Percentiles rank a stretch among this genome's conserved stretches.
Conservation (phyloP, 768 basidiomycete species). For the Kwoniella mangroviensis region DNA sequence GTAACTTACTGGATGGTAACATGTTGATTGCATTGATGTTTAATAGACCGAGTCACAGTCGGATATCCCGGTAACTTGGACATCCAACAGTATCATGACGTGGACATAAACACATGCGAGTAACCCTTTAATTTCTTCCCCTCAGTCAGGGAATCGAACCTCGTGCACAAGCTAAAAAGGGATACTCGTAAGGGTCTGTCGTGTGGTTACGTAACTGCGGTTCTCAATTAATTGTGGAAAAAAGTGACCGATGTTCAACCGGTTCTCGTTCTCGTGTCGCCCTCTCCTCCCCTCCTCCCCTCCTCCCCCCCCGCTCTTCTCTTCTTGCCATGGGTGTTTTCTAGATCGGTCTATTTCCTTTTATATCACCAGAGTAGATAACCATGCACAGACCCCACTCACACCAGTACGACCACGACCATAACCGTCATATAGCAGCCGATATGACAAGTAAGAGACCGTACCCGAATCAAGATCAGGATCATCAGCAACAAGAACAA, state of each 20-base stretch:
- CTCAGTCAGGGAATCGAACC: too few relatives aligned
- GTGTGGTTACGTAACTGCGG: not conserved
- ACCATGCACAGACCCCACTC: slow-evolving; percentile 3
- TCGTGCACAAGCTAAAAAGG: too few relatives aligned
- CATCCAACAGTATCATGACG: not conserved
- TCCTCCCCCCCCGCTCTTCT: not conserved
- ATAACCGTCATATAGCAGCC: not conserved
- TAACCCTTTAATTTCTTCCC: too few relatives aligned
- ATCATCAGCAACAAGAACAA: not conserved
- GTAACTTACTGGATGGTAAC: too few relatives aligned
- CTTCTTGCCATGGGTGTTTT: not conserved
- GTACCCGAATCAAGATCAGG: not conserved
- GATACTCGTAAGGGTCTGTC: too few relatives aligned
- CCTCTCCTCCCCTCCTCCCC: not conserved
- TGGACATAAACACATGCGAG: not conserved
- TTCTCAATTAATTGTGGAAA: not conserved
- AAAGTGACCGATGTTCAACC: not conserved
- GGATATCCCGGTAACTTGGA: not conserved
- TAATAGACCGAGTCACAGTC: too few relatives aligned
- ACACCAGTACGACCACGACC: too few relatives aligned
- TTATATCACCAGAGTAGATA: not conserved
- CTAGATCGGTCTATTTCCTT: not conserved
- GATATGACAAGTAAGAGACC: not conserved
- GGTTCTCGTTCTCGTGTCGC: not conserved
- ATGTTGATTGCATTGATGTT: too few relatives aligned